Evolutionary conservation across 23 red algal species (phyloP).

Genomic region (Gracilaria vermiculophylla): DNA sequence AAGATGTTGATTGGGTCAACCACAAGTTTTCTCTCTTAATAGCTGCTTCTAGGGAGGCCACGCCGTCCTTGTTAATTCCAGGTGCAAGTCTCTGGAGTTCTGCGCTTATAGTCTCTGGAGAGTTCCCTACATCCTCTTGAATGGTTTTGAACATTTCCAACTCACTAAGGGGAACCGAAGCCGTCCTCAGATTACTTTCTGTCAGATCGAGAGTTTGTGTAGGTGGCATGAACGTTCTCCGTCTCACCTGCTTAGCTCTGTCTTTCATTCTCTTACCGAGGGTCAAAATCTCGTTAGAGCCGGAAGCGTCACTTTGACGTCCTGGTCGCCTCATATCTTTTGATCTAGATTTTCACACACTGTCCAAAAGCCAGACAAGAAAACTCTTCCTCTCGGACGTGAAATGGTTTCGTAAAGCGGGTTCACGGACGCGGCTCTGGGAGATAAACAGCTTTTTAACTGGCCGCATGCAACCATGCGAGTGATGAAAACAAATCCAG

Average conservation of each 20-base stretch:
- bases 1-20: neutral
- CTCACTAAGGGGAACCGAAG: neutral
- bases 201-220: neutral
- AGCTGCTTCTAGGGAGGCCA: neutral
- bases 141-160: neutral
- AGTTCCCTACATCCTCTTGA: neutral
- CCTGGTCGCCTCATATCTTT: neutral
- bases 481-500: too few species aligned
- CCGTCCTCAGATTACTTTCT: neutral
- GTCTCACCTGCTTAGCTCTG: neutral
- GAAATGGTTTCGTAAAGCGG: too few species aligned
- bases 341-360: too few species aligned
- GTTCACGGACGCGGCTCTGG: too few species aligned
- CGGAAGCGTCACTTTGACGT: neutral
- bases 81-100: neutral
- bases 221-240: neutral
- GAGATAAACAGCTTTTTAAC: too few species aligned
- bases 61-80: neutral
- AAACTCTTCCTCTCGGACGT: too few species aligned
- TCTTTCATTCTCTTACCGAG: neutral
- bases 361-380: too few species aligned
- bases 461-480: too few species aligned
- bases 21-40: neutral
- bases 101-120: neutral
- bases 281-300: neutral